Percentiles rank a stretch among this genome's conserved stretches.
Conservation (phyloP, 2,329 filamentous ascomycete species). For the Fusarium piperis region DNA sequence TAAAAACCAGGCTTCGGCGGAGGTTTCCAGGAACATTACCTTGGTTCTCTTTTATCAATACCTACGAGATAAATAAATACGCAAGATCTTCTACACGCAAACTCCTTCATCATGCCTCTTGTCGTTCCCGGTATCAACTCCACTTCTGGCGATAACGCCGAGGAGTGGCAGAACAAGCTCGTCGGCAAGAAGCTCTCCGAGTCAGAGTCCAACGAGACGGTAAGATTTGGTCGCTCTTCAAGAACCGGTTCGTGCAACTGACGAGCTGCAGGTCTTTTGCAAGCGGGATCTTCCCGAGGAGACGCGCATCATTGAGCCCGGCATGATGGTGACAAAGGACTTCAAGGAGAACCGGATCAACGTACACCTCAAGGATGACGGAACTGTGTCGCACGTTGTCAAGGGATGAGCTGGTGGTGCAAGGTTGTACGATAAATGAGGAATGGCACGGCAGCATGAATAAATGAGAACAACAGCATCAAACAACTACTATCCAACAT, state of each 20-base stretch:
- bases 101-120: constrained; percentile 66
- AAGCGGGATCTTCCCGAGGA: constrained; percentile 67
- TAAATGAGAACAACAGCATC: constrained; percentile 27
- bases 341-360: constrained; percentile 65
- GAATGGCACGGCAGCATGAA: neutral
- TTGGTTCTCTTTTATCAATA: neutral
- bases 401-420: constrained; percentile 55
- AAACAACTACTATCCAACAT: no score
- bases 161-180: constrained; percentile 70
- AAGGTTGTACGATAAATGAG: constrained; percentile 25
- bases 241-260: neutral
- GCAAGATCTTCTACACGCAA: neutral
- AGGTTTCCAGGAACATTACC: neutral
- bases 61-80: neutral
- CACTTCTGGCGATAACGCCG: constrained; percentile 56
- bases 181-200: constrained; percentile 70
- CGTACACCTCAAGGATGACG: constrained; percentile 67
- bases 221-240: constrained; percentile 45
- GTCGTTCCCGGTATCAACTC: constrained; percentile 67
- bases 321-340: constrained; percentile 67
- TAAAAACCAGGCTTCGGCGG: neutral
- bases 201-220: constrained; percentile 61
- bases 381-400: constrained; percentile 67
- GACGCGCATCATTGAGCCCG: constrained; percentile 66
- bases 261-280: constrained; percentile 62